Conservation (phyloP, 177 flowering plant species). For the Tripterygium wilfordii region DNA sequence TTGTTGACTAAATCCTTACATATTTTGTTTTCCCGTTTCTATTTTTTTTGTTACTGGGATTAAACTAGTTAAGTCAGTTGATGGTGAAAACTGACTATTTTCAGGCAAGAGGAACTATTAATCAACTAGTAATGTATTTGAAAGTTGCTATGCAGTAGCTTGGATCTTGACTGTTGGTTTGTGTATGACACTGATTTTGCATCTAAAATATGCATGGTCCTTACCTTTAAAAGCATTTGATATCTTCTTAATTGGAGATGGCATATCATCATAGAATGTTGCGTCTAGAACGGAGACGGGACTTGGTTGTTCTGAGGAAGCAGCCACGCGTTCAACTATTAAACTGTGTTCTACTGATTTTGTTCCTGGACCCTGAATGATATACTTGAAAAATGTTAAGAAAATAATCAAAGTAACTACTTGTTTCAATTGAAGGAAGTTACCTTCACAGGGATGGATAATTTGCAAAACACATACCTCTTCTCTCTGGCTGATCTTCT, state of each 20-base stretch:
- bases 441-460: too few relatives aligned
- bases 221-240: slow-evolving; percentile 53
- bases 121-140: too few relatives aligned
- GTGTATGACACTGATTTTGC: too few relatives aligned
- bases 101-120: too few relatives aligned
- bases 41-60: too few relatives aligned
- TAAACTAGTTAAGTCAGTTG: too few relatives aligned
- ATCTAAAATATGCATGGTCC: too few relatives aligned
- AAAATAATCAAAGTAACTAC: slow-evolving; percentile 1
- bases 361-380: slow-evolving; percentile 31
- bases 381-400: slow-evolving; percentile 13
- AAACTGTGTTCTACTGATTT: slow-evolving; percentile 22
- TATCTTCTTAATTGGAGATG: slow-evolving; percentile 73
- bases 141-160: too few relatives aligned
- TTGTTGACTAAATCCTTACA: too few relatives aligned
- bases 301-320: slow-evolving; percentile 77
- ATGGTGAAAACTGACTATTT: too few relatives aligned
- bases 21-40: too few relatives aligned
- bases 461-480: slow-evolving; percentile 31
- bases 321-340: slow-evolving; percentile 25
- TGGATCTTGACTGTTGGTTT: neutral
- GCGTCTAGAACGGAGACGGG: slow-evolving; percentile 92
- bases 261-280: slow-evolving; percentile 68
- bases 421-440: too few relatives aligned
- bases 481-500: slow-evolving; percentile 15